A percentile compares a stretch with the other conserved stretches of the same genome.
Evolutionary conservation across 805 yeast species (phyloP).

Genomic region (Candida schatavii): DNA sequence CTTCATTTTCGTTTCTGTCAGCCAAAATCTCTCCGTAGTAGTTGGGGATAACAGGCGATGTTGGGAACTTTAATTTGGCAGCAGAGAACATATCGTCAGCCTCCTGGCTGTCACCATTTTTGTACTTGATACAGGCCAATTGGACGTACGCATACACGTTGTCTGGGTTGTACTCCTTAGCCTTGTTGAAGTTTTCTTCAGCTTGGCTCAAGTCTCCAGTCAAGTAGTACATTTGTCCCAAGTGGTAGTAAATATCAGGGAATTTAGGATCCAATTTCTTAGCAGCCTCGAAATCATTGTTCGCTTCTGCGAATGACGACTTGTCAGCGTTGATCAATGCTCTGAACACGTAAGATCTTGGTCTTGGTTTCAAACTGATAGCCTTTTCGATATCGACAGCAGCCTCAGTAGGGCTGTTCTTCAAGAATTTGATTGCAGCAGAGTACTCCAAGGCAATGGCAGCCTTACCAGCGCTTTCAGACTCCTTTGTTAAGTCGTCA

Average conservation of each 20-base stretch:
- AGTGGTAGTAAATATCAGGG: conserved; percentile 88
- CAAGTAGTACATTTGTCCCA: conserved; percentile 87
- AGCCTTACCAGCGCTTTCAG: conserved; percentile 42
- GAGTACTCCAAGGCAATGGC: conserved; percentile 78
- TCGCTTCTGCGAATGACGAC: conserved; percentile 58
- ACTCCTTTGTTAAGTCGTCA: conserved; percentile 27
- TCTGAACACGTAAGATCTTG: conserved; percentile 77
- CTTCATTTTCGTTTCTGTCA: conserved; percentile 69
- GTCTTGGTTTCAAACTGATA: conserved; percentile 65
- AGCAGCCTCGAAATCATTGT: conserved; percentile 68
- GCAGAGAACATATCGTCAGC: conserved; percentile 66
- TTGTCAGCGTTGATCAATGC: conserved; percentile 83
- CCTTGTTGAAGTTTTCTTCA: conserved; percentile 67
- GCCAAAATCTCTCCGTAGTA: conserved; percentile 92
- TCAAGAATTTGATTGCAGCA: conserved; percentile 81
- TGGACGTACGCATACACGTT: conserved; percentile 88
- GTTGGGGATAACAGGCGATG: conserved; percentile 88
- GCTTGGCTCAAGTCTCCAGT: conserved; percentile 75
- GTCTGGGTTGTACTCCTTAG: conserved; percentile 68
- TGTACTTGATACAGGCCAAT: conserved; percentile 87
- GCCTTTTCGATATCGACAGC: conserved; percentile 63
- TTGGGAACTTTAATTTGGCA: conserved; percentile 74
- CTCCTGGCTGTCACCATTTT: conserved; percentile 58
- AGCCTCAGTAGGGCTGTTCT: conserved; percentile 67
- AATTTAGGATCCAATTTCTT: conserved; percentile 62